Conservation (phyloP, 1,284 basidiomycete species). For the Pisolithus thermaeus region DNA sequence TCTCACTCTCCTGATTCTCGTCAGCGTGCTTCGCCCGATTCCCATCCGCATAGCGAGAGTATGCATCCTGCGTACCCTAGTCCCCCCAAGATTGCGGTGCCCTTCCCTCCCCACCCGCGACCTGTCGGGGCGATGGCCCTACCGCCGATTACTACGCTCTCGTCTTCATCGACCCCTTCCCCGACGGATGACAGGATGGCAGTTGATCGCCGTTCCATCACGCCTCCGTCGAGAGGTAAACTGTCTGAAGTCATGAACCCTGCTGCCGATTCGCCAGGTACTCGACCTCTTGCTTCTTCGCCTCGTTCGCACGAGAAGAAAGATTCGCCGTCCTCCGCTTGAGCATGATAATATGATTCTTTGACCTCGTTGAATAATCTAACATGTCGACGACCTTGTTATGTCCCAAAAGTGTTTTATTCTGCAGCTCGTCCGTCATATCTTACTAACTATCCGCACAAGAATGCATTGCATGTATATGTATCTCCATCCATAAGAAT, state of each 20-base stretch:
- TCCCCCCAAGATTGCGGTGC: conserved; percentile 46
- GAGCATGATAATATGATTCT: background rate
- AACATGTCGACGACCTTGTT: background rate
- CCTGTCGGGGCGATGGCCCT: conserved; percentile 51
- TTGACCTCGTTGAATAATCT: background rate
- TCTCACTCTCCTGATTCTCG: conserved; percentile 61
- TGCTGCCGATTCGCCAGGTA: conserved; percentile 38
- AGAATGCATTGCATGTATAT: conserved; percentile 1
- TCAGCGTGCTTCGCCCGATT: conserved; percentile 51
- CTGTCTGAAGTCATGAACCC: conserved; percentile 48
- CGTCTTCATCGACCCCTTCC: conserved; percentile 52
- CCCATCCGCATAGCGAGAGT: conserved; percentile 39
- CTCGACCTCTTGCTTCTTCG: conserved; percentile 34
- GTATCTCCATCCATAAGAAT: conserved; percentile 2
- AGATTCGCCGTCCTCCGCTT: conserved; percentile 15
- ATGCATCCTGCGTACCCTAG: conserved; percentile 40
- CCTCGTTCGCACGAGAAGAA: conserved; percentile 30
- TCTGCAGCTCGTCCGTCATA: background rate
- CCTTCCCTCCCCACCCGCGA: conserved; percentile 66
- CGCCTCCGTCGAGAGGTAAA: conserved; percentile 45
- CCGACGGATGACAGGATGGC: conserved; percentile 48
- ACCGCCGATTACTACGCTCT: conserved; percentile 62
- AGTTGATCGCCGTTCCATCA: conserved; percentile 37
- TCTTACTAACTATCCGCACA: background rate
- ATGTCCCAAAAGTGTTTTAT: background rate